phyloP scores from a whole-genome alignment of 257 asterid genomes.

The Primulina huaijiensis region DNA sequence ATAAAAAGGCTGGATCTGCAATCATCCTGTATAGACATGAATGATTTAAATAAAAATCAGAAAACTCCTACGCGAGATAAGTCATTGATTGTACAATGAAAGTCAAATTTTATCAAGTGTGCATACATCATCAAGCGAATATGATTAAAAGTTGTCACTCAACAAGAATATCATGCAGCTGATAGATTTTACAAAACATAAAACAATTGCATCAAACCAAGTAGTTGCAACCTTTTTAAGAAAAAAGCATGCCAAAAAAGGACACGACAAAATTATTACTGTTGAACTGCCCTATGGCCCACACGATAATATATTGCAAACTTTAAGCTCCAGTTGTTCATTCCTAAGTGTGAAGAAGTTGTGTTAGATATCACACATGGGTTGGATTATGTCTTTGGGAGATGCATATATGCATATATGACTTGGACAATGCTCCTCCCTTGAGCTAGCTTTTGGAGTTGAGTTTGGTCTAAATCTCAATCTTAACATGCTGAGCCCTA shows the following conservation, averaged over 20 bases:
- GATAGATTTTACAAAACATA: background rate
- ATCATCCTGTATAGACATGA: constrained; percentile 67
- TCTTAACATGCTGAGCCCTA: too few relatives aligned
- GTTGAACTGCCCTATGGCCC: too few relatives aligned
- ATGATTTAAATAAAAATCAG: constrained; percentile 18
- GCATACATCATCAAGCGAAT: background rate
- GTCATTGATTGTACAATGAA: background rate
- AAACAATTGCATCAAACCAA: background rate
- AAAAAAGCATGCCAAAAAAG: background rate
- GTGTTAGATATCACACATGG: too few relatives aligned
- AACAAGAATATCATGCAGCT: constrained; percentile 7
- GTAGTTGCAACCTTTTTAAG: background rate
- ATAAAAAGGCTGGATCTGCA: constrained; percentile 92
- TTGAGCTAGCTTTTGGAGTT: too few relatives aligned
- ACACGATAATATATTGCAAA: too few relatives aligned
- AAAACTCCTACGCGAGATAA: background rate
- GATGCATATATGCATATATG: too few relatives aligned
- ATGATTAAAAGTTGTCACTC: background rate
- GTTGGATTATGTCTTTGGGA: too few relatives aligned
- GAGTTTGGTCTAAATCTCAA: too few relatives aligned
- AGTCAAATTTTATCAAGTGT: background rate
- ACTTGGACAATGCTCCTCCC: too few relatives aligned
- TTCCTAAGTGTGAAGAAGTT: too few relatives aligned
- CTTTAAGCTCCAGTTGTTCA: too few relatives aligned
- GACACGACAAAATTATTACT: background rate